Evolutionary conservation across 2,329 filamentous ascomycete genomes (phyloP).

Genomic region (Coniochaeta sp.): DNA sequence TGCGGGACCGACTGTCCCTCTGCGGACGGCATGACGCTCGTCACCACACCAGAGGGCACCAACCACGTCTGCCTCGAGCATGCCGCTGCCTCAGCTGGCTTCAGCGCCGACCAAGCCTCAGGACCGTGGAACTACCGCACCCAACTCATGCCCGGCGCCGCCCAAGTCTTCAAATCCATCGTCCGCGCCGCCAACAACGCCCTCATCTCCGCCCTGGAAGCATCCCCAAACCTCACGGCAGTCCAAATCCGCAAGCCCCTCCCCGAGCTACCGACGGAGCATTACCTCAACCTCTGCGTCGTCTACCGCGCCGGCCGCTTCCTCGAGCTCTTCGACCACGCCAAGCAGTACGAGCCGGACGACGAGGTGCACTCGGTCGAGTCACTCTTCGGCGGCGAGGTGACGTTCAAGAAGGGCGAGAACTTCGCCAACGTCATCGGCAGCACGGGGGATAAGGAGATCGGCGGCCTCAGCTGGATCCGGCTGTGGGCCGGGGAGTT

Average conservation of each 20-base stretch:
- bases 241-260: not conserved
- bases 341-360: not conserved
- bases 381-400: not conserved
- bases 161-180: not conserved
- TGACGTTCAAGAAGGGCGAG: not conserved
- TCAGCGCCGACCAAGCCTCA: not conserved
- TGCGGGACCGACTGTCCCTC: not conserved
- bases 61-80: not conserved
- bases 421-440: not conserved
- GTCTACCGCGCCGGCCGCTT: not conserved
- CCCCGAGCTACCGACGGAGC: not conserved
- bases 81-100: not conserved
- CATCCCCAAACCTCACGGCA: not conserved
- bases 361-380: not conserved
- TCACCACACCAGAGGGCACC: not conserved
- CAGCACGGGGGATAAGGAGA: not conserved
- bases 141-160: not conserved
- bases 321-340: not conserved
- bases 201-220: not conserved
- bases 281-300: not conserved
- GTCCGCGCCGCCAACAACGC: not conserved
- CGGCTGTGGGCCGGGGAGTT: not conserved
- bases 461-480: not conserved
- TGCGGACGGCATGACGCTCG: not conserved
- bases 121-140: not conserved